Conservation (phyloP, 345 rosid genomes). For the Cardamine occulta region DNA sequence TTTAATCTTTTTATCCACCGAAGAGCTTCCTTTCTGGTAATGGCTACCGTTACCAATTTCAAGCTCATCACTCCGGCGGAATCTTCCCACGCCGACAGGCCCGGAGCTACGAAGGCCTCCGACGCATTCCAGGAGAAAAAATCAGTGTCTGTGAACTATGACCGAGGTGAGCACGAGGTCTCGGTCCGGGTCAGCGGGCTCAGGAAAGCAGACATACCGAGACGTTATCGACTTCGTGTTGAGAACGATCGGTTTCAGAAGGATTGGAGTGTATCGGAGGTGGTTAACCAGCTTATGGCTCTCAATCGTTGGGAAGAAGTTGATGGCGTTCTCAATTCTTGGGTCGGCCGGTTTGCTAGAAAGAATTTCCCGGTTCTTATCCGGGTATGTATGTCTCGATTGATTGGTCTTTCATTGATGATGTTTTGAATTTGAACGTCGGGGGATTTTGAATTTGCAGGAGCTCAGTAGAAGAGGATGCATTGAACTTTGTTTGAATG, state of each 20-base stretch:
- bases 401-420: not conserved
- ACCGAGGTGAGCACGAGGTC: conserved; percentile 67
- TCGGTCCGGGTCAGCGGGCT: conserved; percentile 65
- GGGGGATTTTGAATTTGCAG: conserved; percentile 40
- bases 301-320: conserved; percentile 63
- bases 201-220: conserved; percentile 64
- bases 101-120: conserved; percentile 20
- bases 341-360: conserved; percentile 86
- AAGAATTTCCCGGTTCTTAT: conserved; percentile 77
- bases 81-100: conserved; percentile 26
- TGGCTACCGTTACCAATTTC: conserved; percentile 39
- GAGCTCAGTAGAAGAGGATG: conserved; percentile 78
- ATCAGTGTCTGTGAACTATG: conserved; percentile 74
- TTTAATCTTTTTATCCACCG: not conserved
- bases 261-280: conserved; percentile 84
- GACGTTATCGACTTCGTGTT: conserved; percentile 62
- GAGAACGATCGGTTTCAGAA: conserved; percentile 76
- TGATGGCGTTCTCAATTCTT: conserved; percentile 68
- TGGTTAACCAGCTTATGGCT: conserved; percentile 57
- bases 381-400: conserved; percentile 46
- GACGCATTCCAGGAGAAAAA: conserved; percentile 58
- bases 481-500: conserved; percentile 65
- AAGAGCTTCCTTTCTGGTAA: conserved; percentile 5
- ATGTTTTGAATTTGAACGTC: not conserved
- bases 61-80: conserved; percentile 36